Conservation (phyloP, 768 basidiomycete species). For the Filobasidium floriforme region DNA sequence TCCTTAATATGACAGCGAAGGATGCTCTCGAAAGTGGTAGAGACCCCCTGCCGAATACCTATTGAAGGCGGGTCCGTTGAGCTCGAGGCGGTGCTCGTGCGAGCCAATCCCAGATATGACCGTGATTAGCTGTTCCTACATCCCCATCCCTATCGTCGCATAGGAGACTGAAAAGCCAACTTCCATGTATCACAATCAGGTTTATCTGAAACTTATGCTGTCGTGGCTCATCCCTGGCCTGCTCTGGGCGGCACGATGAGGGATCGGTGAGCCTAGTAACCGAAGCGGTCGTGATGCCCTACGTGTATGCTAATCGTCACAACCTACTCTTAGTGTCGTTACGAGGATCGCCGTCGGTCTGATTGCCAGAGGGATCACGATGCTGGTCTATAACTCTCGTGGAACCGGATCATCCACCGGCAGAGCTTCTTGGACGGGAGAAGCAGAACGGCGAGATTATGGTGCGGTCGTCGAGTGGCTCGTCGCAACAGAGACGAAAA, state of each 20-base stretch:
- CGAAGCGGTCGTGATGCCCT: background rate
- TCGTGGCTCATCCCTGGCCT: slow-evolving; percentile 23
- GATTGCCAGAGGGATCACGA: background rate
- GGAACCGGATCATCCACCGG: slow-evolving; percentile 13
- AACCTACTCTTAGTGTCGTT: slow-evolving; percentile 1
- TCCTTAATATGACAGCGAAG: too few relatives aligned
- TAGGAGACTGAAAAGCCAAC: background rate
- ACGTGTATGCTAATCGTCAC: background rate
- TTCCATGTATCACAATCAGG: background rate
- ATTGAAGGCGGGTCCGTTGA: background rate
- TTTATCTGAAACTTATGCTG: background rate
- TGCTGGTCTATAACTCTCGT: slow-evolving; percentile 19
- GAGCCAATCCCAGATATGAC: background rate
- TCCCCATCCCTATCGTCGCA: background rate
- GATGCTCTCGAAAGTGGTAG: background rate
- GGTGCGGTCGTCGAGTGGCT: slow-evolving; percentile 15
- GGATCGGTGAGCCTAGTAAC: slow-evolving; percentile 15
- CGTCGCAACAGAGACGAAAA: background rate
- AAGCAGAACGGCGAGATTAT: slow-evolving; percentile 17
- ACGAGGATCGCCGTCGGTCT: background rate
- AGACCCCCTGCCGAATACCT: background rate
- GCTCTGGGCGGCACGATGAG: slow-evolving; percentile 19
- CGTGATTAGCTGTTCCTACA: background rate
- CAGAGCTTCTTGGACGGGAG: slow-evolving; percentile 17
- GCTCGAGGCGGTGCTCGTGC: background rate